Evolutionary conservation across 2,329 filamentous ascomycete genomes (phyloP), one percentile per base, ranked within the genome.

Genomic region (Zopfia rhizophila): DNA sequence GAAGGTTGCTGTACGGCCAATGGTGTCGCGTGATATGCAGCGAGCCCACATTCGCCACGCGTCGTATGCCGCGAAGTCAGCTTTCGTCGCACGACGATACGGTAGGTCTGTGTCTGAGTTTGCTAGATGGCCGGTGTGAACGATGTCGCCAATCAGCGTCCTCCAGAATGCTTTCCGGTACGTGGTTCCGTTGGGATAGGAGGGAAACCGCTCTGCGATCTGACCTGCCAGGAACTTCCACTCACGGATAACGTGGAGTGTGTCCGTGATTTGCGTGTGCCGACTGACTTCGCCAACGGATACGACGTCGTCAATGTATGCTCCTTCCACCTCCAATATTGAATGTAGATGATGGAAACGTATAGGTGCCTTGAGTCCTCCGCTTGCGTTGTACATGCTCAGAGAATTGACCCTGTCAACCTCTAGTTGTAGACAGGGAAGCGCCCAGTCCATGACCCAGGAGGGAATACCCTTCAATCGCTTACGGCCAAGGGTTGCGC

Each of bases 381-480:
- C 18, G 14, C 12, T 10, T 18, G 32, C 32, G 18, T 36, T 22
- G 32, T 36, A 36, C 18, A 36, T 18, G 10, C 6, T 10, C 6
- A 36, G 10, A 36, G 12, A 36, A 18, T 22, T 36, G 13, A 36
- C 18, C 17, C 32, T 17, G 6, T 36, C 32, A 22, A 36, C 8
- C 13, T 17, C 8, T 10, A 6, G 6, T 10, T 7, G 32, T 11
- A 17, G 18, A 10, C 12, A 36, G 7, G 32, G 12, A 7, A 36
- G 32, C 7, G 7, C 11, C 32, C 32, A 36, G 32, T 36, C 32
- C 13, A 36, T 36, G 32, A 22, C 32, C 32, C 32, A 22, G 6
- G 14, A 10, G 7, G 29, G 29, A 14, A 32, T 10, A 32, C 16
- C 14, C 8, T 16, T 32, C 14, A 32, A 10, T 14, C 29, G 8